Evolutionary conservation across 1,284 basidiomycete species (phyloP), one percentile per base, ranked within the genome.

Genomic region (Mycena sp.): DNA sequence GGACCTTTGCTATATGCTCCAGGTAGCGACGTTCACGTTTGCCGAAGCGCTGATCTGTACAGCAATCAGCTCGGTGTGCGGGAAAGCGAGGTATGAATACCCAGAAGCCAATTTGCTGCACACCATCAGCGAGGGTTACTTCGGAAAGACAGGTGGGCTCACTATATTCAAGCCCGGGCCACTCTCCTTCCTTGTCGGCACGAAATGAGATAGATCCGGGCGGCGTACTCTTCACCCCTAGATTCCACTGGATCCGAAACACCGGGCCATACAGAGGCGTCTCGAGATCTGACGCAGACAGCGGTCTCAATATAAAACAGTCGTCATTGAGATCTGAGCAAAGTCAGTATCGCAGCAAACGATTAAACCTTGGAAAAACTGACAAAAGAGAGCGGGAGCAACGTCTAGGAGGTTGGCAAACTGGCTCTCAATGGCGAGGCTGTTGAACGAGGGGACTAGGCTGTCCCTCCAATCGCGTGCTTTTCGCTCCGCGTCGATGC

Each of bases 401-500:
- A 61, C 29, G 25, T 50, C 35, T 6, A 28, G 43, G 16, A 67
- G 56, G 37, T 67, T 55, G 14, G 55, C 25, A 19, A 67, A 32
- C 23, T 67, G 65, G 46, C 65, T 67, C 50, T 67, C 65, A 28
- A 67, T 67, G 9, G 65, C 61, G 28, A 64, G 61, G 17, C 68
- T 70, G 40, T 70, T 70, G 59, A 70, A 70, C 5, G 67, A 66
- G 30, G 68, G 68, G 6, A 70, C 64, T n/a, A 54, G 23, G 7
- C 29, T 14, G 43, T 70, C 68, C 29, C 64, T 37, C 68, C 68
- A 70, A 25, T 19, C 44, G 25, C 48, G 61, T 19, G 46, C 68
- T 35, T 46, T 17, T 14, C 16, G 29, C 38, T 60, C 55, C 25
- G 19, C 19, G 2, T 46, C 41, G 32, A 35, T 16, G n/a, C n/a